phyloP scores from a whole-genome alignment of 2,329 filamentous ascomycete species.

The Botrytis elliptica region DNA sequence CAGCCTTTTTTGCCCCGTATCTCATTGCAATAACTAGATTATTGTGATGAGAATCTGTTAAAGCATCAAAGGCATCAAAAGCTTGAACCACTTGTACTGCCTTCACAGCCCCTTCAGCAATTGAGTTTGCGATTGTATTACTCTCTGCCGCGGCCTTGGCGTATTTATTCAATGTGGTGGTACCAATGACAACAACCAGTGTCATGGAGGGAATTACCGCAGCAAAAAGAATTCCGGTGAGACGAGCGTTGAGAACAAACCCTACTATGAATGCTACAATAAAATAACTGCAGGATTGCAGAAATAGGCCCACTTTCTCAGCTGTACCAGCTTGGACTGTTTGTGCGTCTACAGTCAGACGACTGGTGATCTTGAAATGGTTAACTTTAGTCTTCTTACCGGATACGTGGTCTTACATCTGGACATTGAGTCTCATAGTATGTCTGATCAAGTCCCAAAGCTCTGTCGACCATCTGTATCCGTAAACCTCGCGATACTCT shows the following conservation, averaged over 20 bases:
- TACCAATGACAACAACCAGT: not conserved
- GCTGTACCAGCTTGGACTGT: slow-evolving; percentile 57
- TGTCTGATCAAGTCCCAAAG: slow-evolving; percentile 51
- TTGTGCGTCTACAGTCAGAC: slow-evolving; percentile 56
- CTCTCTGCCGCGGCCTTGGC: not conserved
- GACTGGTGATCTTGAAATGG: slow-evolving; percentile 50
- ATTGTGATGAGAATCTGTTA: slow-evolving; percentile 50
- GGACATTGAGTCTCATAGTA: slow-evolving; percentile 52
- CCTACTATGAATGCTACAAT: slow-evolving; percentile 58
- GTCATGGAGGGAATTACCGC: slow-evolving; percentile 51
- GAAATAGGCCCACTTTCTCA: slow-evolving; percentile 59
- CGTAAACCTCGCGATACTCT: slow-evolving; percentile 48
- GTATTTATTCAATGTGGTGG: not conserved
- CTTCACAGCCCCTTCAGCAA: not conserved
- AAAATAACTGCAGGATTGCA: slow-evolving; percentile 57
- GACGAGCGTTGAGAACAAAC: slow-evolving; percentile 54
- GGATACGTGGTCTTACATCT: slow-evolving; percentile 43
- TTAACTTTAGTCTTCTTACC: slow-evolving; percentile 41
- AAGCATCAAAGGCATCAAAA: slow-evolving; percentile 16
- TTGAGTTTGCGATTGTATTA: not conserved
- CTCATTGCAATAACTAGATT: slow-evolving; percentile 45
- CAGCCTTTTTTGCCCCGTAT: slow-evolving; percentile 50
- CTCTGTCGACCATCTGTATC: slow-evolving; percentile 47
- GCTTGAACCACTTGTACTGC: not conserved
- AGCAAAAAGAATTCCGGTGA: slow-evolving; percentile 55